Evolutionary conservation across 176 grass and related monocot genomes (phyloP).

Genomic region (Aechmea fasciata): DNA sequence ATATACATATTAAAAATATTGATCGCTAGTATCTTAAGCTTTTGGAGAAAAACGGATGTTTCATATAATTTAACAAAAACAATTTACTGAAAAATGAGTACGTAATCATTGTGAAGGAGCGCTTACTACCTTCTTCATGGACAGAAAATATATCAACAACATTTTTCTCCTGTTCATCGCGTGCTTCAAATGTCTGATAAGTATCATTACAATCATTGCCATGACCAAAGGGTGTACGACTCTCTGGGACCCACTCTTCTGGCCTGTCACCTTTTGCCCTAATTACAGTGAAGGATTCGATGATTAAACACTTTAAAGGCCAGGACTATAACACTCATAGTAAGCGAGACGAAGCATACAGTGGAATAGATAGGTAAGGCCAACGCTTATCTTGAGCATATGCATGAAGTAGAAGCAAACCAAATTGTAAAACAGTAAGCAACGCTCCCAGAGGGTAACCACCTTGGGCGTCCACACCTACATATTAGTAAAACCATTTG

Average conservation of each 20-base stretch:
- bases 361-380: constrained; percentile 72
- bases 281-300: constrained; percentile 22
- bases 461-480: constrained; percentile 81
- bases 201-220: constrained; percentile 17
- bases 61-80: too few species aligned
- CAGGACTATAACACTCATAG: background rate
- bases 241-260: constrained; percentile 82
- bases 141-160: constrained; percentile 49
- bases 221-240: constrained; percentile 14
- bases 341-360: constrained; percentile 36
- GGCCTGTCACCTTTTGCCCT: constrained; percentile 61
- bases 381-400: constrained; percentile 91
- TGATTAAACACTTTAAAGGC: background rate
- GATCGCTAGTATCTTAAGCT: too few species aligned
- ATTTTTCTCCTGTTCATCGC: constrained; percentile 14
- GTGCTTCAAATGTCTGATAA: constrained; percentile 22
- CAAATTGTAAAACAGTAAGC: constrained; percentile 86
- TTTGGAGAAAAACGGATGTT: too few species aligned
- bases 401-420: constrained; percentile 65
- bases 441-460: constrained; percentile 69
- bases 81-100: too few species aligned
- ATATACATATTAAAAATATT: too few species aligned
- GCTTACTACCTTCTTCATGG: constrained; percentile 9
- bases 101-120: background rate
- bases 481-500: constrained; percentile 3